phyloP scores from a whole-genome alignment of 2,329 filamentous ascomycete genomes.

The Fusarium buxicola region DNA sequence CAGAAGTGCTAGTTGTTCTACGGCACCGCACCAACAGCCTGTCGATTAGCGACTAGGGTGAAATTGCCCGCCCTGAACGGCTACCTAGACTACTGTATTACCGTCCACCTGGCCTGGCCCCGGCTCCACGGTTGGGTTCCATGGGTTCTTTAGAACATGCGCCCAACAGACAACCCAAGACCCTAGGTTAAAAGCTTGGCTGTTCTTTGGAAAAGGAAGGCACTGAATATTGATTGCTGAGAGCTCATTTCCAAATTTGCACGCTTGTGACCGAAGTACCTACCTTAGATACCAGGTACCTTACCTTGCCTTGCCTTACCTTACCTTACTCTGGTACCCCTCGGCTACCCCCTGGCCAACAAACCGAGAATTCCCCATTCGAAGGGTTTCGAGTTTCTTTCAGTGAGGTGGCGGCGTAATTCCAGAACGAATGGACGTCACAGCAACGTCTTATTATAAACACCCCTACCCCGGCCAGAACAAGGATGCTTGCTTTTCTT shows the following conservation, averaged over 20 bases:
- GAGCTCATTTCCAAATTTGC: too few species aligned
- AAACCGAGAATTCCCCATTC: slow-evolving; percentile 25
- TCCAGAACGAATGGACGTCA: slow-evolving; percentile 32
- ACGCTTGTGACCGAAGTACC: too few species aligned
- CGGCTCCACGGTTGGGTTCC: slow-evolving; percentile 34
- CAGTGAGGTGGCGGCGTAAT: slow-evolving; percentile 20
- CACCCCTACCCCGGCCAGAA: slow-evolving; percentile 3
- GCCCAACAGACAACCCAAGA: slow-evolving; percentile 19
- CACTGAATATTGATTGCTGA: too few species aligned
- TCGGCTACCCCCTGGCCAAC: slow-evolving; percentile 24
- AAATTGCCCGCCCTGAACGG: slow-evolving; percentile 23
- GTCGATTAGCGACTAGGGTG: slow-evolving; percentile 7
- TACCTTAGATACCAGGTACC: slow-evolving; percentile 25
- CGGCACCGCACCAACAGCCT: slow-evolving; percentile 14
- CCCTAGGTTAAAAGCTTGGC: slow-evolving; percentile 18
- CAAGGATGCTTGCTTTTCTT: slow-evolving; percentile 12
- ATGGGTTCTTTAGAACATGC: slow-evolving; percentile 22
- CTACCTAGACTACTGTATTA: too few species aligned
- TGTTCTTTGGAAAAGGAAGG: slow-evolving; percentile 5
- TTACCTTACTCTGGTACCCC: background rate
- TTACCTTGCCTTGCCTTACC: too few species aligned
- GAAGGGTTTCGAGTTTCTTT: background rate
- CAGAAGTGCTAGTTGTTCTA: slow-evolving; percentile 3
- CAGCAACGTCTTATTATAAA: background rate
- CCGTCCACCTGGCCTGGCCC: slow-evolving; percentile 23